phyloP scores from a whole-genome alignment of 495 filamentous ascomycete species.

The Tricharina praecox region DNA sequence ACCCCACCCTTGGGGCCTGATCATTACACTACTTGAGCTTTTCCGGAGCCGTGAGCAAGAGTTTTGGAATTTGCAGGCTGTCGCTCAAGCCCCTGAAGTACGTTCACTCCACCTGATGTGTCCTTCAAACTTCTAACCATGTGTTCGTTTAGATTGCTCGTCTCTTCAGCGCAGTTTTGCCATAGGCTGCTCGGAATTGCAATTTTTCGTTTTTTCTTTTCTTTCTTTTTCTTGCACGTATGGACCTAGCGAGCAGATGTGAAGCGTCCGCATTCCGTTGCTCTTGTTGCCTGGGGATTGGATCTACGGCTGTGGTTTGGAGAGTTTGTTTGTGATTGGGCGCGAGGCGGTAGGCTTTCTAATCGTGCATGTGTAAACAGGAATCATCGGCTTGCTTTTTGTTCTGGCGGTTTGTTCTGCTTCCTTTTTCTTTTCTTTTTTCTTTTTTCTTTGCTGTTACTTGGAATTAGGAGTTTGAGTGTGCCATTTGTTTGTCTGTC shows the following conservation, averaged over 20 bases:
- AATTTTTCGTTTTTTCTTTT: slow-evolving; percentile 3
- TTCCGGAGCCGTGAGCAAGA: slow-evolving; percentile 73
- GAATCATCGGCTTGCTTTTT: no score
- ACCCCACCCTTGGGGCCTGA: slow-evolving; percentile 90
- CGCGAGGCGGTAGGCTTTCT: no score
- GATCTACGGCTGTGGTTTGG: no score
- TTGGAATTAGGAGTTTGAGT: background rate
- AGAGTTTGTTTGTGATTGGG: no score
- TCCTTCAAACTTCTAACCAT: background rate
- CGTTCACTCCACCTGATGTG: slow-evolving; percentile 3
- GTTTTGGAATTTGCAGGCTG: slow-evolving; percentile 66
- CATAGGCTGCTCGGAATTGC: slow-evolving; percentile 4
- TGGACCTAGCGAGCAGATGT: background rate
- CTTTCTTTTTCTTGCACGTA: no score
- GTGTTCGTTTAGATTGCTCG: no score
- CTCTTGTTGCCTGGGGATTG: no score
- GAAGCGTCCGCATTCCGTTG: background rate
- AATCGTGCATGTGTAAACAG: no score
- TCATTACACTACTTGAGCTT: slow-evolving; percentile 78
- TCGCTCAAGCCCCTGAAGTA: slow-evolving; percentile 49
- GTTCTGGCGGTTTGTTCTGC: slow-evolving; percentile 11
- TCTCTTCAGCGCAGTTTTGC: slow-evolving; percentile 2
- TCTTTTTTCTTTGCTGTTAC: slow-evolving; percentile 6
- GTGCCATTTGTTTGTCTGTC: background rate
- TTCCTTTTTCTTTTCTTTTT: slow-evolving; percentile 11